A percentile compares a stretch with the other conserved stretches of the same genome.
Evolutionary conservation across 78 protist genomes (phyloP).

Genomic region (Cavenderia fasciculata): DNA sequence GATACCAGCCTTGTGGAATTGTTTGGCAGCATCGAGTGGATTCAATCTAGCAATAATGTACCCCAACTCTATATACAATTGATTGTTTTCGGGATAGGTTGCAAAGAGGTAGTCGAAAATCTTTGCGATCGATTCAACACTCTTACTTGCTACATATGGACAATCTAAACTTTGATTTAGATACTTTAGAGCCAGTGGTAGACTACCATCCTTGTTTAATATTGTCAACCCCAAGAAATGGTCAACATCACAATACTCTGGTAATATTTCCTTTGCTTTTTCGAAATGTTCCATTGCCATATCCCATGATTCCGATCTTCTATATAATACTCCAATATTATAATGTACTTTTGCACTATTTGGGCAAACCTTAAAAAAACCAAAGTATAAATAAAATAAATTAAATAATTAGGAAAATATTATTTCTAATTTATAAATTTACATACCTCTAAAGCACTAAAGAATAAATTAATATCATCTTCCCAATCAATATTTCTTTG

Average conservation of each 20-base stretch:
- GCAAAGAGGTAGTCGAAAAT: no score
- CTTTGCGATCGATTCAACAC: no score
- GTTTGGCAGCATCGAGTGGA: no score
- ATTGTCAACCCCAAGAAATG: background rate
- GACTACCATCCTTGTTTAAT: conserved; percentile 2
- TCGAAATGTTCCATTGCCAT: conserved; percentile 2
- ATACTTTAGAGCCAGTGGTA: background rate
- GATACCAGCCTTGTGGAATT: no score
- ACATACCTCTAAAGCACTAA: background rate
- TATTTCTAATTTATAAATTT: no score
- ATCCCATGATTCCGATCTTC: background rate
- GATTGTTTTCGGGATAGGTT: no score
- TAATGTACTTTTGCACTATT: conserved; percentile 53
- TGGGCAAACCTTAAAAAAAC: conserved; percentile 25
- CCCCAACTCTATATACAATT: no score
- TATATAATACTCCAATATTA: conserved; percentile 13
- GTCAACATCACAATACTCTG: conserved; percentile 34
- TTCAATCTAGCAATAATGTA: no score
- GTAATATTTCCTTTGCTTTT: conserved; percentile 5
- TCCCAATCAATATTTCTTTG: conserved; percentile 42
- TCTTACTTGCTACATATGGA: no score
- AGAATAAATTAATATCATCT: background rate
- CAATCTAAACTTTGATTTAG: background rate
- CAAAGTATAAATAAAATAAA: background rate
- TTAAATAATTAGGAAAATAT: no score